Percentiles rank a stretch among this genome's conserved stretches.
These are phyloP conservation scores for Fusarium sp. DNA, from an alignment of 2,329 filamentous ascomycete species.

Conservation along the genomic window DNA sequence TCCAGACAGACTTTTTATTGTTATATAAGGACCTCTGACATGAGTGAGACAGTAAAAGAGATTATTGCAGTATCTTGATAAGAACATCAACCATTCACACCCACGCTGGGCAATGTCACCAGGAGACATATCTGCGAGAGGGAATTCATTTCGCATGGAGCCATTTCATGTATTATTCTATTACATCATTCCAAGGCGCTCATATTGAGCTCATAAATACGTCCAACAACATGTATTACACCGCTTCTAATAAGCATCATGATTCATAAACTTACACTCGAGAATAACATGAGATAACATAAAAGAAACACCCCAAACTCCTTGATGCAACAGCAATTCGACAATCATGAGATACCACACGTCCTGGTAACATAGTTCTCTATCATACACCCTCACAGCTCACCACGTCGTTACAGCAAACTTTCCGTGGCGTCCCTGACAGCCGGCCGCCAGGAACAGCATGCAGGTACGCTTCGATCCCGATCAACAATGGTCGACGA, in stretches of 20 bases:
- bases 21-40: too few relatives aligned
- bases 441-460: conserved; percentile 32
- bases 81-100: background rate
- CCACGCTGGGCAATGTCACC: too few relatives aligned
- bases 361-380: background rate
- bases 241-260: background rate
- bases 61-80: background rate
- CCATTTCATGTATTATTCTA: background rate
- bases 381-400: background rate
- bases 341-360: background rate
- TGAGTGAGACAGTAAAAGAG: background rate
- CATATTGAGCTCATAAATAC: background rate
- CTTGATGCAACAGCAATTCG: background rate
- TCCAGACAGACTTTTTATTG: too few relatives aligned
- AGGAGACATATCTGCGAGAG: too few relatives aligned
- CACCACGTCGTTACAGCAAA: conserved; percentile 21
- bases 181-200: background rate
- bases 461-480: conserved; percentile 34
- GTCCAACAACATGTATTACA: too few relatives aligned
- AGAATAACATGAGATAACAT: background rate
- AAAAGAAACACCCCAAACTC: background rate
- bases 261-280: background rate
- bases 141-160: too few relatives aligned
- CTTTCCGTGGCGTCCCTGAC: conserved; percentile 29
- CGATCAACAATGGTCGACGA: conserved; percentile 19